Evolutionary conservation across 2,329 filamentous ascomycete genomes (phyloP).

Genomic region (Monosporascus sp.): DNA sequence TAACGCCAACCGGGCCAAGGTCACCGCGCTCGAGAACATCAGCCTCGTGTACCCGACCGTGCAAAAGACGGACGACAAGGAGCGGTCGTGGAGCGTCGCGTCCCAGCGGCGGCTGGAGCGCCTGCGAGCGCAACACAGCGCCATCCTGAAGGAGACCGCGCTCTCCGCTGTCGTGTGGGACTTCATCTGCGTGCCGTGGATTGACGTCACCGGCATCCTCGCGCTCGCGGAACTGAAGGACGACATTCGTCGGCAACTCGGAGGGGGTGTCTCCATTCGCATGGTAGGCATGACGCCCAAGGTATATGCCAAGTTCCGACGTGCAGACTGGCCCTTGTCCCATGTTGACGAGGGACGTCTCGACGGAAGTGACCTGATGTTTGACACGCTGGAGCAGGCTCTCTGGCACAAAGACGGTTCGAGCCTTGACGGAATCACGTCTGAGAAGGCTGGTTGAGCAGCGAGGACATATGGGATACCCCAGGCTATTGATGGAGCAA

Average conservation of each 20-base stretch:
- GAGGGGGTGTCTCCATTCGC: constrained; percentile 20
- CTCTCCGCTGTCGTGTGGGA: constrained; percentile 25
- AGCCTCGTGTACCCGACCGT: constrained; percentile 25
- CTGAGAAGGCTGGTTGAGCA: constrained; percentile 17
- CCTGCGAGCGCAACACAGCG: constrained; percentile 15
- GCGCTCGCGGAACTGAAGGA: constrained; percentile 27
- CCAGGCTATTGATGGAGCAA: too few species aligned
- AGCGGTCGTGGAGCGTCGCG: constrained; percentile 27
- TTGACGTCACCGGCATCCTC: constrained; percentile 26
- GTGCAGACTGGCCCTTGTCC: constrained; percentile 21
- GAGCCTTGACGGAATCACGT: constrained; percentile 21
- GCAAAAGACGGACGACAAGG: constrained; percentile 14
- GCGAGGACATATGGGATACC: too few species aligned
- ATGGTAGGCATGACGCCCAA: constrained; percentile 18
- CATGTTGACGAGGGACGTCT: constrained; percentile 17
- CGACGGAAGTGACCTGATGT: constrained; percentile 22
- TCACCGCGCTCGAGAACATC: constrained; percentile 21
- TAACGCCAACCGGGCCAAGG: constrained; percentile 46
- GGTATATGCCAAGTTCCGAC: constrained; percentile 19
- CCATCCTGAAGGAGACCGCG: constrained; percentile 20
- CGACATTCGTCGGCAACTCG: constrained; percentile 23
- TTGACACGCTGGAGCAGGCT: constrained; percentile 22
- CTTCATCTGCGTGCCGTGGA: constrained; percentile 22
- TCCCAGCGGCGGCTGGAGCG: constrained; percentile 21
- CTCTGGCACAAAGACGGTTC: constrained; percentile 23